Evolutionary conservation across 192 early-diverging fungal species (phyloP), one percentile per base, ranked within the genome.

Genomic region (Coemansia sp.): DNA sequence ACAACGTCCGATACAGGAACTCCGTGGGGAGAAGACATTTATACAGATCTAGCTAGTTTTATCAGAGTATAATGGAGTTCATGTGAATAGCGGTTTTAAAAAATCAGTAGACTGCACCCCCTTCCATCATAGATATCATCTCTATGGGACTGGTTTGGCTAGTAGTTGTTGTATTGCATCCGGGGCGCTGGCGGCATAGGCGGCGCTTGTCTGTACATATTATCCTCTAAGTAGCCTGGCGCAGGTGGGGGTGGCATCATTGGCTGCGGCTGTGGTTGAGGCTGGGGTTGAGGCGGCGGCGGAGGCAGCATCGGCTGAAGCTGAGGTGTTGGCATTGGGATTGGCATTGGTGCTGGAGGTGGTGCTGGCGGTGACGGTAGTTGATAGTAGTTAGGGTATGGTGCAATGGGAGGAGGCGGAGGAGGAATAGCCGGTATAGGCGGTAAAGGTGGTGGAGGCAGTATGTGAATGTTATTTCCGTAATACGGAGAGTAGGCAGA

Each of bases 1-100:
- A 69, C 53, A 36, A 62, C 61, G 60, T 78, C 76, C 5, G 76
- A 57, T 0, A 45, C 70, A 35, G 57, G 48, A 16, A 63, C 58
- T 23, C 48, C 34, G 50, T 45, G 33, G 0, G 68, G 50, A 0
- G 60, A 56, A 31, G 61, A 64, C 69, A 70, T 71, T 31, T 31
- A 31, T 4, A 31, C 2, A 31, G 1, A 31, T 31, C 1, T 31
- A 3, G 31, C 31, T 1, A 55, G 55, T 9, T 42, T 16, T n/a
- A 42, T 42, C 5, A 42, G 39, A 16, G 16, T 42, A n/a, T 42
- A 42, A 16, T 16, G 39, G 16, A 16, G 16, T 14, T 14, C 16
- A 14, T 42, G 3, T 16, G 16, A 42, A 4, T 31, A 31, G 31
- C 1, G 31, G 4, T 4, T 31, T 1, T 31, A 31, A 31, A 31